A percentile compares a stretch with the other conserved stretches of the same genome.
phyloP scores from a whole-genome alignment of 495 filamentous ascomycete genomes.

The Aspergillus coremiiformis region DNA sequence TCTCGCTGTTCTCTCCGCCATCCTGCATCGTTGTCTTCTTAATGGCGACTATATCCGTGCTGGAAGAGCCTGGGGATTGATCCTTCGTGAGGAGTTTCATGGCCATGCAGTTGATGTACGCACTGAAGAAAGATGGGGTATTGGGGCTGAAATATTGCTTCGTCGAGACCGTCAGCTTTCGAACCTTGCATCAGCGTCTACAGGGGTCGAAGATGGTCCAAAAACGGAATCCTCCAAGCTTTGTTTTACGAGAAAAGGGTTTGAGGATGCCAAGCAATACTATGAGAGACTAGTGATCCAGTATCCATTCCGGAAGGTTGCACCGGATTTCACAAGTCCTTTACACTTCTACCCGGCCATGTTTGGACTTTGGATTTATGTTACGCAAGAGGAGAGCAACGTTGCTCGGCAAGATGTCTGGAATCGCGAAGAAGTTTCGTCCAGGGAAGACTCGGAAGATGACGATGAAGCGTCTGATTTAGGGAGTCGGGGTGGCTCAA shows the following conservation, averaged over 20 bases:
- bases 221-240: constrained; percentile 3
- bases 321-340: constrained; percentile 39
- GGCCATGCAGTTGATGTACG: constrained; percentile 50
- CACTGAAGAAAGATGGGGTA: constrained; percentile 52
- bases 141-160: constrained; percentile 62
- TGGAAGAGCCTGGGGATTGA: constrained; percentile 55
- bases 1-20: constrained; percentile 48
- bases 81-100: constrained; percentile 48
- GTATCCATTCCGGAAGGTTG: constrained; percentile 49
- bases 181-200: constrained; percentile 3
- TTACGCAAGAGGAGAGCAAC: constrained; percentile 45
- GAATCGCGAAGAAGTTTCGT: constrained; percentile 13
- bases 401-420: constrained; percentile 21
- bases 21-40: constrained; percentile 56
- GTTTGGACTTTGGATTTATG: constrained; percentile 60
- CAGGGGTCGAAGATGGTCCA: not conserved
- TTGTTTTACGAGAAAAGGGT: constrained; percentile 43
- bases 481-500: constrained; percentile 4
- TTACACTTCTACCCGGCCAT: constrained; percentile 60
- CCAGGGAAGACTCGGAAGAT: constrained; percentile 23
- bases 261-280: constrained; percentile 52
- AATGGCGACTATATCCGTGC: constrained; percentile 56
- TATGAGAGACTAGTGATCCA: constrained; percentile 63
- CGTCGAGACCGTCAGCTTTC: constrained; percentile 29
- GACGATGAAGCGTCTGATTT: constrained; percentile 22